phyloP scores from a whole-genome alignment of 441 rosid genomes.

The Hura crepitans region DNA sequence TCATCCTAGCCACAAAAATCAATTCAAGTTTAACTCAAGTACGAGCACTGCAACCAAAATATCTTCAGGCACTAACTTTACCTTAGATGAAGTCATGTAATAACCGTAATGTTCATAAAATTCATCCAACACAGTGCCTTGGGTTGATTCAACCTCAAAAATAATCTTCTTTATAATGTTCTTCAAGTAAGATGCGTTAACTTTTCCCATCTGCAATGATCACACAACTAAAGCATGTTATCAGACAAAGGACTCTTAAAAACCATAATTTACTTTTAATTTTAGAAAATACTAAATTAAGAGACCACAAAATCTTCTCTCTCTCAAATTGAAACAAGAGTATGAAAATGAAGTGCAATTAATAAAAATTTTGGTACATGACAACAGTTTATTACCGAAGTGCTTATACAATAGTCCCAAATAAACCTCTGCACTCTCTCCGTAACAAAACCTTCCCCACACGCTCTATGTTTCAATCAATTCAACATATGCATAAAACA shows the following conservation, averaged over 20 bases:
- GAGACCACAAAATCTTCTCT: neutral
- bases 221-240: conserved; percentile 14
- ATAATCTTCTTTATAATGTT: conserved; percentile 73
- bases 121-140: conserved; percentile 59
- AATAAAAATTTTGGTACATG: neutral
- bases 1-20: conserved; percentile 39
- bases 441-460: conserved; percentile 57
- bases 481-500: conserved; percentile 1
- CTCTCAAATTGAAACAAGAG: neutral
- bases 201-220: conserved; percentile 42
- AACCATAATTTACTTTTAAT: neutral
- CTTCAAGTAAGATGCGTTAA: conserved; percentile 47
- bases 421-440: conserved; percentile 58
- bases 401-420: conserved; percentile 54
- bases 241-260: conserved; percentile 8
- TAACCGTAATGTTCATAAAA: conserved; percentile 58
- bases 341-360: neutral
- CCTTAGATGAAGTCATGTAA: conserved; percentile 63
- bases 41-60: neutral
- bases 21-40: neutral
- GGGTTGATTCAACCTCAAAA: conserved; percentile 55
- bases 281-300: neutral
- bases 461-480: conserved; percentile 34
- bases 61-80: conserved; percentile 21
- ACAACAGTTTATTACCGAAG: conserved; percentile 36